phyloP scores from a whole-genome alignment of 202 grass and related monocot genomes.

The Musa balbisiana region DNA sequence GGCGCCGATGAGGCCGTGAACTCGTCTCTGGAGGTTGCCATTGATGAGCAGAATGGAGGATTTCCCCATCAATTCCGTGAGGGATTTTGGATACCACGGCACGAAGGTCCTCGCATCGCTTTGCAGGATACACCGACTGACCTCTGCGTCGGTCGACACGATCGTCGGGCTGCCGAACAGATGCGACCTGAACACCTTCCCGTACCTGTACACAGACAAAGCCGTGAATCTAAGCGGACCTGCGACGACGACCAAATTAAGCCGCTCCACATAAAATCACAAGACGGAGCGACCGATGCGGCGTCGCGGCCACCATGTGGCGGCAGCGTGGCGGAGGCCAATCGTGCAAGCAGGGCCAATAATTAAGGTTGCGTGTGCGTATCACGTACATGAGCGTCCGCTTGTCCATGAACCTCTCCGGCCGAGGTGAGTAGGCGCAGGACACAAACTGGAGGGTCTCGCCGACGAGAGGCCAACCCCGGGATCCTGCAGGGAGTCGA shows the following conservation, averaged over 20 bases:
- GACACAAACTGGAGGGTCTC: conserved; percentile 93
- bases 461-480: conserved; percentile 84
- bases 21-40: conserved; percentile 58
- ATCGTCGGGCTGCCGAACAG: conserved; percentile 72
- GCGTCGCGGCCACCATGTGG: no score
- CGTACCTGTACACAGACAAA: conserved; percentile 39
- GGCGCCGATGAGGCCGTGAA: conserved; percentile 76
- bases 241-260: no score
- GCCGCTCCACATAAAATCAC: no score
- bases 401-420: conserved; percentile 87
- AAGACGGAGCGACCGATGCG: no score
- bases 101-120: conserved; percentile 72
- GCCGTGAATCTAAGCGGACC: no score
- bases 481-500: conserved; percentile 51
- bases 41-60: conserved; percentile 95
- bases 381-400: conserved; percentile 45
- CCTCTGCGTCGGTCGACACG: conserved; percentile 78
- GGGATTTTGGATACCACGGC: conserved; percentile 87
- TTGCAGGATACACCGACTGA: conserved; percentile 65
- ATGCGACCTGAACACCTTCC: conserved; percentile 89
- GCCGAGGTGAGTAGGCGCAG: conserved; percentile 62
- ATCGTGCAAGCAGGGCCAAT: no score
- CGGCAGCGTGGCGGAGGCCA: no score
- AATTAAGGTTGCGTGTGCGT: no score
- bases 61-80: conserved; percentile 91